A percentile compares a stretch with the other conserved stretches of the same genome.
phyloP scores from a whole-genome alignment of 192 early-diverging fungal species.

The Mortierella alpina region DNA sequence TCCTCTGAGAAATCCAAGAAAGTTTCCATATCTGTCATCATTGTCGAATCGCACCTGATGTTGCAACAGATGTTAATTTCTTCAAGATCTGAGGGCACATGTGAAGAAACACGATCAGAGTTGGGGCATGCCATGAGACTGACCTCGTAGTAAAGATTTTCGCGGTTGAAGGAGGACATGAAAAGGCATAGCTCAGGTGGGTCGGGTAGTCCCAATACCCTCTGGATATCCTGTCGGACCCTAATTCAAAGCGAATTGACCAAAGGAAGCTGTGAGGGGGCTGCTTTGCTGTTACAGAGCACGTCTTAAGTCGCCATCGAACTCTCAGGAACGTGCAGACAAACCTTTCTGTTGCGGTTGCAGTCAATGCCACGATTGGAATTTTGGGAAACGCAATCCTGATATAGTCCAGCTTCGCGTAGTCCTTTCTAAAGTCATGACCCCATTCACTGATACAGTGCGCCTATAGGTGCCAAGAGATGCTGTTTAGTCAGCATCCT shows the following conservation, averaged over 20 bases:
- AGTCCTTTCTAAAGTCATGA: slow-evolving; percentile 87
- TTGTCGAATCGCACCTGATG: slow-evolving; percentile 35
- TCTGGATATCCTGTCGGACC: slow-evolving; percentile 30
- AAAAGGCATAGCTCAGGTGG: slow-evolving; percentile 17
- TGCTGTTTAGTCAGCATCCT: background rate
- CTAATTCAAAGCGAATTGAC: background rate
- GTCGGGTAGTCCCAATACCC: slow-evolving; percentile 24
- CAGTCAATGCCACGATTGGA: slow-evolving; percentile 93
- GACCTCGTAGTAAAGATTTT: slow-evolving; percentile 45
- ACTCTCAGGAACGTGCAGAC: background rate
- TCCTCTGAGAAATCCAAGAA: slow-evolving; percentile 20
- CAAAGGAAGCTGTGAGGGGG: too few species aligned
- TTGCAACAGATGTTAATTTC: background rate
- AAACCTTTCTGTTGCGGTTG: slow-evolving; percentile 87
- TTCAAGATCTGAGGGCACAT: background rate
- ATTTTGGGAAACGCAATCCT: slow-evolving; percentile 73
- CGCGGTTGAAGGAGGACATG: slow-evolving; percentile 37
- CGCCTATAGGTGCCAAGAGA: slow-evolving; percentile 61
- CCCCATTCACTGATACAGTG: slow-evolving; percentile 97
- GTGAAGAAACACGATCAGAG: background rate
- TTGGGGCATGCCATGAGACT: background rate
- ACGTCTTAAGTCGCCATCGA: too few species aligned
- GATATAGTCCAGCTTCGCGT: slow-evolving; percentile 69
- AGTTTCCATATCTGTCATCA: slow-evolving; percentile 30
- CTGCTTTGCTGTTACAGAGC: too few species aligned